These are phyloP conservation scores for Alternaria incomplexa DNA, from an alignment of 2,329 filamentous ascomycete species.

Conservation along the genomic window DNA sequence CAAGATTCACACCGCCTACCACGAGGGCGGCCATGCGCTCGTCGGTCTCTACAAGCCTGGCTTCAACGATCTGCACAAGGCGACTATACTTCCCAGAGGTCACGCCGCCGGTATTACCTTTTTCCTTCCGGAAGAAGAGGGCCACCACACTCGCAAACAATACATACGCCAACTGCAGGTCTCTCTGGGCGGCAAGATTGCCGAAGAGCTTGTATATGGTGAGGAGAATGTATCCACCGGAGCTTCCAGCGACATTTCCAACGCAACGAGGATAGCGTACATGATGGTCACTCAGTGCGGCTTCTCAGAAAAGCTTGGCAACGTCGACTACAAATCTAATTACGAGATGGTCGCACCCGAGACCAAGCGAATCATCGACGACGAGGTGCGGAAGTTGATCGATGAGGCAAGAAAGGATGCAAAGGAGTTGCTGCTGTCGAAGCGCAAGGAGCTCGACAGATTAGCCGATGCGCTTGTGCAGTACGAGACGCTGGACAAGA, in stretches of 20 bases:
- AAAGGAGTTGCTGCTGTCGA: constrained; percentile 70
- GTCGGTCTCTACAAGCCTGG: constrained; percentile 83
- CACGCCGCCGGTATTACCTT: constrained; percentile 85
- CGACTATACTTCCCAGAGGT: constrained; percentile 93
- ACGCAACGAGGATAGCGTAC: constrained; percentile 77
- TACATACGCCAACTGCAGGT: constrained; percentile 82
- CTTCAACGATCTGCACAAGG: constrained; percentile 86
- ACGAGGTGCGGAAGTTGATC: constrained; percentile 83
- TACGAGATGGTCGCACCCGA: constrained; percentile 83
- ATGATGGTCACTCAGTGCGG: constrained; percentile 87
- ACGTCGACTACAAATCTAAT: constrained; percentile 83
- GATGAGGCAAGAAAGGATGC: constrained; percentile 82
- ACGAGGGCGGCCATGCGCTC: constrained; percentile 94
- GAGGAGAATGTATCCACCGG: constrained; percentile 91
- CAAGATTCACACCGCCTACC: constrained; percentile 93
- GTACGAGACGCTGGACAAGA: constrained; percentile 89
- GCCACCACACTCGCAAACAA: constrained; percentile 77
- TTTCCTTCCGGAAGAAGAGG: constrained; percentile 89
- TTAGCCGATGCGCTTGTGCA: constrained; percentile 88
- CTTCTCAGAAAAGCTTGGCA: constrained; percentile 87
- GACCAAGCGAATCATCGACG: constrained; percentile 85
- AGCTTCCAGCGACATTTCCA: constrained; percentile 75
- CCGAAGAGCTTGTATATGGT: constrained; percentile 90
- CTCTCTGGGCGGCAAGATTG: constrained; percentile 83
- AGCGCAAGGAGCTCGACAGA: constrained; percentile 83